Percentiles rank a stretch among this genome's conserved stretches.
Evolutionary conservation across 192 early-diverging fungal genomes (phyloP).

Genomic region (Podila horticola): DNA sequence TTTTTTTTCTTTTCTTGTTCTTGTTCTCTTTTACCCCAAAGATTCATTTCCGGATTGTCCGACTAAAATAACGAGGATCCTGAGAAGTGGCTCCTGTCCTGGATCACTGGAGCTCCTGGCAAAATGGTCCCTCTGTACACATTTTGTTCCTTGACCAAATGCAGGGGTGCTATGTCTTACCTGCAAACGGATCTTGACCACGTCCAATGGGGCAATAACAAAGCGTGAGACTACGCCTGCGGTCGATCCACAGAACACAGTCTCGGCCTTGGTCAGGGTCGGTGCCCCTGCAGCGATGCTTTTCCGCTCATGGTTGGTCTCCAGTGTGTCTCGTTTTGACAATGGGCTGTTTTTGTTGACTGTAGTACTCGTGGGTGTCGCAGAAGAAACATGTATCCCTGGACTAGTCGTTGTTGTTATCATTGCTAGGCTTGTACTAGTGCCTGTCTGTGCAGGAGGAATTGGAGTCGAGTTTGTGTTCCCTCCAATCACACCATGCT

Average conservation of each 20-base stretch:
- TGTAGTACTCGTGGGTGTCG: background rate
- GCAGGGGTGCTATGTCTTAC: constrained; percentile 39
- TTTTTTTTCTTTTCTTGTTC: too few relatives aligned
- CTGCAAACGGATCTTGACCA: constrained; percentile 91
- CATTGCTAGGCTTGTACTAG: background rate
- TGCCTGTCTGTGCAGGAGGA: background rate
- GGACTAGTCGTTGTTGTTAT: background rate
- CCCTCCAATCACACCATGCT: background rate
- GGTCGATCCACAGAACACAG: constrained; percentile 41
- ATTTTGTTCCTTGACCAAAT: background rate
- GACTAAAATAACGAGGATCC: background rate
- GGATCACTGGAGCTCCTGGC: too few relatives aligned
- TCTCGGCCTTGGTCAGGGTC: constrained; percentile 29
- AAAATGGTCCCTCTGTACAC: too few relatives aligned
- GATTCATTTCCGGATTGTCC: background rate
- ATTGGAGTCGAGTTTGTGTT: background rate
- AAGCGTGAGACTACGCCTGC: constrained; percentile 71
- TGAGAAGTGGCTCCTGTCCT: too few relatives aligned
- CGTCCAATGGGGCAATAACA: constrained; percentile 91
- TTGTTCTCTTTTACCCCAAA: too few relatives aligned
- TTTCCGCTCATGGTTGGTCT: constrained; percentile 13
- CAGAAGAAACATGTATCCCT: background rate
- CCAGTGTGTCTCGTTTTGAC: background rate
- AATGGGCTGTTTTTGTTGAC: background rate
- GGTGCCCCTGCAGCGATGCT: constrained; percentile 21